Evolutionary conservation across 768 basidiomycete species (phyloP).

Genomic region (Macrolepiota albuminosa): DNA sequence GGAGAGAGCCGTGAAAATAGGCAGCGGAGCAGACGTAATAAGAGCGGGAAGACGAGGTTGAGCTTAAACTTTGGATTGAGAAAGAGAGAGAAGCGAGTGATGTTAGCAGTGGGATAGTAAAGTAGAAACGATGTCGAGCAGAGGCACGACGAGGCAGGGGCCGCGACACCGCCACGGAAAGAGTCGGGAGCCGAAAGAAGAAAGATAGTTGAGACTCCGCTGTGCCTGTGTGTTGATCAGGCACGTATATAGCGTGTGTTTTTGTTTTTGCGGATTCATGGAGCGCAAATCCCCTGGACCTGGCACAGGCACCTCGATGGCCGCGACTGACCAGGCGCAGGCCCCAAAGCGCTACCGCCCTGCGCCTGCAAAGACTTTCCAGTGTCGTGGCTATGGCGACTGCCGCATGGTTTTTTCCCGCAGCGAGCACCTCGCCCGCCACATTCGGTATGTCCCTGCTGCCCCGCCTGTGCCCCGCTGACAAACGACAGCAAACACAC

Average conservation of each 20-base stretch:
- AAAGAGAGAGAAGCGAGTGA: neutral
- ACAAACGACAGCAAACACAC: slow-evolving; percentile 79
- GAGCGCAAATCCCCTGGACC: slow-evolving; percentile 29
- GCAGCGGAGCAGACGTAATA: neutral
- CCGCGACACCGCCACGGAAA: slow-evolving; percentile 2
- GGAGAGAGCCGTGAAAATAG: neutral
- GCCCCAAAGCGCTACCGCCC: slow-evolving; percentile 70
- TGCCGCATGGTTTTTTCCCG: slow-evolving; percentile 96
- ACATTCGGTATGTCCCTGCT: slow-evolving; percentile 69
- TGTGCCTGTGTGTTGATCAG: slow-evolving; percentile 20
- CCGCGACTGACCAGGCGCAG: slow-evolving; percentile 20
- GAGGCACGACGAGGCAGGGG: neutral
- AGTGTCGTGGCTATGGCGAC: slow-evolving; percentile 91
- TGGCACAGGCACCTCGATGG: slow-evolving; percentile 15
- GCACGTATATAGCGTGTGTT: slow-evolving; percentile 18
- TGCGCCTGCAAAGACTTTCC: slow-evolving; percentile 89
- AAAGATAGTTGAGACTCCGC: slow-evolving; percentile 10
- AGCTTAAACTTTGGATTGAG: too few species aligned
- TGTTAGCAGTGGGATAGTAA: too few species aligned
- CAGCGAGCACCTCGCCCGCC: slow-evolving; percentile 92
- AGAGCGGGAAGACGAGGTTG: too few species aligned
- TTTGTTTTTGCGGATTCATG: slow-evolving; percentile 20
- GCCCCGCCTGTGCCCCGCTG: neutral
- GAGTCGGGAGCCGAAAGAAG: neutral
- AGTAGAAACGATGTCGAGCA: too few species aligned